Conservation (phyloP, 345 rosid species). For the Pseudoturritis turrita region DNA sequence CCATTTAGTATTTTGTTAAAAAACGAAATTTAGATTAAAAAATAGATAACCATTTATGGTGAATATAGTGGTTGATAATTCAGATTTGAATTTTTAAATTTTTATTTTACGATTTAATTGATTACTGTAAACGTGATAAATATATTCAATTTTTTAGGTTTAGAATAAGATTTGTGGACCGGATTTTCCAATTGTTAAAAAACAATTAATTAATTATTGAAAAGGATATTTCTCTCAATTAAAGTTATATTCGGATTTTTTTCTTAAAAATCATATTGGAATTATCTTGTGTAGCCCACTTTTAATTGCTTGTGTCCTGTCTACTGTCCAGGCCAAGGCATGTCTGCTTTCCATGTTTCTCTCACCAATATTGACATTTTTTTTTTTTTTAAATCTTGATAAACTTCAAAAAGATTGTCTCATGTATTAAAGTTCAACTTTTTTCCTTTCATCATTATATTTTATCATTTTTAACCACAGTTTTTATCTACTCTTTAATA, state of each 20-base stretch:
- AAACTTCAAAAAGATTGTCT: too few species aligned
- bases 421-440: too few species aligned
- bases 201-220: neutral
- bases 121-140: too few species aligned
- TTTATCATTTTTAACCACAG: neutral
- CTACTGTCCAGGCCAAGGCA: neutral
- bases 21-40: too few species aligned
- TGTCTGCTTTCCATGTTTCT: constrained; percentile 4
- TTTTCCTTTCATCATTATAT: neutral
- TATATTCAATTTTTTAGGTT: too few species aligned
- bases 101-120: too few species aligned
- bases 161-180: too few species aligned
- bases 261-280: neutral
- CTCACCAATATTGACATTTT: neutral
- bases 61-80: too few species aligned
- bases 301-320: constrained; percentile 14
- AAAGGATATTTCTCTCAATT: neutral
- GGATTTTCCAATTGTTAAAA: too few species aligned
- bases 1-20: neutral
- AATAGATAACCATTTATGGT: too few species aligned
- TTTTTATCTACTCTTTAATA: neutral
- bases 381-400: neutral
- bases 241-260: neutral
- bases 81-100: too few species aligned
- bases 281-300: constrained; percentile 7